Percentiles rank a stretch among this genome's conserved stretches.
phyloP scores from a whole-genome alignment of 495 filamentous ascomycete genomes.

The Penicillium robsamsonii region DNA sequence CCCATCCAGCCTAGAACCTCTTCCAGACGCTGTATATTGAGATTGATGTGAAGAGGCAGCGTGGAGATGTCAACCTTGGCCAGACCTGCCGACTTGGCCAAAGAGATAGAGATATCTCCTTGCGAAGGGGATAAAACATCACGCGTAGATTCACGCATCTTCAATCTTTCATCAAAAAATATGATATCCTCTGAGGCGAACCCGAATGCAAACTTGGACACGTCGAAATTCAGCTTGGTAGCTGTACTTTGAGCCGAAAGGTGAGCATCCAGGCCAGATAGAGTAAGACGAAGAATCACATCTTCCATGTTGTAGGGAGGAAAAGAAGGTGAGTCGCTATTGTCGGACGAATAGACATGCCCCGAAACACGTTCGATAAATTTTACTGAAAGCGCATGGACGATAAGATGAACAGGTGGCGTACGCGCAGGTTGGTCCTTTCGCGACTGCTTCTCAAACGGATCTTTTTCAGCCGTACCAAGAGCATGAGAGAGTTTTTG shows the following conservation, averaged over 20 bases:
- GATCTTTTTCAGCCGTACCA: slow-evolving; percentile 15
- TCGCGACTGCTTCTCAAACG: slow-evolving; percentile 3
- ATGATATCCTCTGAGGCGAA: slow-evolving; percentile 71
- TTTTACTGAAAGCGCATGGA: slow-evolving; percentile 56
- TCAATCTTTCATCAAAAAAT: slow-evolving; percentile 64
- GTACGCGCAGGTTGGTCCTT: slow-evolving; percentile 19
- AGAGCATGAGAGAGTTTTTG: slow-evolving; percentile 51
- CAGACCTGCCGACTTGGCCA: slow-evolving; percentile 49
- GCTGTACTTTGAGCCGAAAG: slow-evolving; percentile 21
- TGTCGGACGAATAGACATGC: slow-evolving; percentile 24
- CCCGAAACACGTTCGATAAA: slow-evolving; percentile 65
- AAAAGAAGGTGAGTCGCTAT: slow-evolving; percentile 13
- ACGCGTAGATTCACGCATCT: slow-evolving; percentile 69
- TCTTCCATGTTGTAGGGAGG: slow-evolving; percentile 33
- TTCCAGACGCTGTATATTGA: slow-evolving; percentile 81
- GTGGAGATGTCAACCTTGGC: slow-evolving; percentile 73
- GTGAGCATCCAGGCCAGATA: slow-evolving; percentile 29
- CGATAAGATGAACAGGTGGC: slow-evolving; percentile 47
- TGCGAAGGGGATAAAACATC: slow-evolving; percentile 57
- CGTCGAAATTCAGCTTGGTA: slow-evolving; percentile 30
- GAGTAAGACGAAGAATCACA: slow-evolving; percentile 33
- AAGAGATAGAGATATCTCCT: slow-evolving; percentile 62
- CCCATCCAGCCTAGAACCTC: slow-evolving; percentile 87
- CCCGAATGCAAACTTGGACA: slow-evolving; percentile 71
- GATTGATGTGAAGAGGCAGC: slow-evolving; percentile 68